Conservation (phyloP, 2,329 filamentous ascomycete species). For the Fusarium multiceps region DNA sequence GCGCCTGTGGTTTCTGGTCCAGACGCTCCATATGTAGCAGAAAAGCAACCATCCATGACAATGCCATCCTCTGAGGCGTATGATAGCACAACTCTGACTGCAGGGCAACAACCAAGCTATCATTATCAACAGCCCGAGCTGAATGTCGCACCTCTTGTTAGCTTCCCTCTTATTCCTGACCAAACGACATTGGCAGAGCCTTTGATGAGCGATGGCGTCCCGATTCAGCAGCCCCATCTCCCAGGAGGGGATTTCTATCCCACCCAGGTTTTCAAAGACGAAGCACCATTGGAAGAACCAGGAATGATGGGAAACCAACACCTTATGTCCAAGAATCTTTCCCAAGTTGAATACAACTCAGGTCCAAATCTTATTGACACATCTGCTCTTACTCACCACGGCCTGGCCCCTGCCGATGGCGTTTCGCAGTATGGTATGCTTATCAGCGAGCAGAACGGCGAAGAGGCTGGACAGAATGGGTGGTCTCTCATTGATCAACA, state of each 20-base stretch:
- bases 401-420: constrained; percentile 18
- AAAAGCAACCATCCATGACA: constrained; percentile 45
- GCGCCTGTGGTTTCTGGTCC: constrained; percentile 45
- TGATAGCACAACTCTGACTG: constrained; percentile 18
- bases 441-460: constrained; percentile 22
- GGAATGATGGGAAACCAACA: constrained; percentile 33
- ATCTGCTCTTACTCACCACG: constrained; percentile 28
- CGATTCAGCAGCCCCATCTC: constrained; percentile 33
- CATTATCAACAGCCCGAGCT: constrained; percentile 34
- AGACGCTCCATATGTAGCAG: constrained; percentile 49
- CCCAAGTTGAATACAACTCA: constrained; percentile 38
- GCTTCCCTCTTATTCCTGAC: constrained; percentile 38
- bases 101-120: constrained; percentile 29
- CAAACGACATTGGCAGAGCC: constrained; percentile 32
- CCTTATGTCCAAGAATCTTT: constrained; percentile 27
- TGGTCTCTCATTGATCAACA: constrained; percentile 43
- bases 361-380: constrained; percentile 28
- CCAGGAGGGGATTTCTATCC: constrained; percentile 38
- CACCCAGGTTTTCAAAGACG: constrained; percentile 36
- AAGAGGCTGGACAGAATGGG: constrained; percentile 18
- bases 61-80: constrained; percentile 36
- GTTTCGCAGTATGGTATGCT: constrained; percentile 37
- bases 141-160: constrained; percentile 36
- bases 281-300: constrained; percentile 32
- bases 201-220: constrained; percentile 22